Conservation (phyloP, 306 rosid genomes). For the Styphnolobium japonicum region DNA sequence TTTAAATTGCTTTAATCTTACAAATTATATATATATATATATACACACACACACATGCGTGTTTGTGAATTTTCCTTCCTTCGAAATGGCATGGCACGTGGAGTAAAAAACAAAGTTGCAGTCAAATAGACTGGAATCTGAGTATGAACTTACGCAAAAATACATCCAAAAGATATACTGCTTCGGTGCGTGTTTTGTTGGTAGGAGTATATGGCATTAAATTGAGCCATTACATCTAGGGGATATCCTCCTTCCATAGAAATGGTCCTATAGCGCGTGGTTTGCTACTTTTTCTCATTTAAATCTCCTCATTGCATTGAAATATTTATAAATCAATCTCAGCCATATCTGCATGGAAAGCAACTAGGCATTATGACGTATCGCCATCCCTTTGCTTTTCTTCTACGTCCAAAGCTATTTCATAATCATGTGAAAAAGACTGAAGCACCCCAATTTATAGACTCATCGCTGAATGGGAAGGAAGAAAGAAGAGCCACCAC, state of each 20-base stretch:
- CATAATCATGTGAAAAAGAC: slow-evolving; percentile 16
- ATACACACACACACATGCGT: not conserved
- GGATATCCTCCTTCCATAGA: not conserved
- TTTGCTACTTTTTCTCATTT: not conserved
- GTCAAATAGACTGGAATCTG: not conserved
- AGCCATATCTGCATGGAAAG: slow-evolving; percentile 37
- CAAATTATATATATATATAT: too few species aligned
- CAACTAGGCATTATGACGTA: slow-evolving; percentile 21
- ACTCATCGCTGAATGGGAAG: not conserved
- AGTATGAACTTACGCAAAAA: not conserved
- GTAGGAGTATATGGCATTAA: not conserved
- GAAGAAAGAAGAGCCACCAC: not conserved
- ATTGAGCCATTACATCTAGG: not conserved
- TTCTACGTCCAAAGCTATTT: slow-evolving; percentile 14
- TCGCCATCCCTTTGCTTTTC: slow-evolving; percentile 27
- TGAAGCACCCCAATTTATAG: slow-evolving; percentile 14
- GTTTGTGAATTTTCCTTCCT: not conserved
- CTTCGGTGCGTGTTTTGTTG: not conserved
- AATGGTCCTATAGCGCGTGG: not conserved
- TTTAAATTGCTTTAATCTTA: not conserved
- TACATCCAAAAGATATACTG: not conserved
- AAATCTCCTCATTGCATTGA: not conserved
- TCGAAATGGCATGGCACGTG: not conserved
- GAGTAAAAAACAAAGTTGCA: not conserved
- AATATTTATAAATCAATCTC: not conserved